phyloP scores from a whole-genome alignment of 164 flowering plant genomes.

The Macadamia integrifolia region DNA sequence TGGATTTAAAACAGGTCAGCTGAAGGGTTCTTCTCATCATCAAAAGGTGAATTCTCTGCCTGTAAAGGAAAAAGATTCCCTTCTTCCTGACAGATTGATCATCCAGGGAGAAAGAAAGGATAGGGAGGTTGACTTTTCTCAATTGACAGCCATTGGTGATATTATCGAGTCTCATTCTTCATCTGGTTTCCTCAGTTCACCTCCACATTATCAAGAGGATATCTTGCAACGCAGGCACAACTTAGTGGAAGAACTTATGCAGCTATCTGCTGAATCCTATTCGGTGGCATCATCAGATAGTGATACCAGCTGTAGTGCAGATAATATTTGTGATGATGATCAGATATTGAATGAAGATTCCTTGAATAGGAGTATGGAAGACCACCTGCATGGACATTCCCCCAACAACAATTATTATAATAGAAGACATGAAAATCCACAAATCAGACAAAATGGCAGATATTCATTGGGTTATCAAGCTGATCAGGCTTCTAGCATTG shows the following conservation, averaged over 20 bases:
- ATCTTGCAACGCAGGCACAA: constrained; percentile 82
- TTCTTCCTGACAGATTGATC: constrained; percentile 13
- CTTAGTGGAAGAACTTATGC: constrained; percentile 79
- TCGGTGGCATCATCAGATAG: constrained; percentile 81
- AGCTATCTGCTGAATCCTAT: constrained; percentile 76
- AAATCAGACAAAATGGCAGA: constrained; percentile 22
- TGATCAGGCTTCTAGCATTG: constrained; percentile 17
- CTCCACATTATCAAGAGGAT: constrained; percentile 84
- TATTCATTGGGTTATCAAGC: constrained; percentile 4
- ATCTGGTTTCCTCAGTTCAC: constrained; percentile 51
- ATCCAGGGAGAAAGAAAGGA: constrained; percentile 13
- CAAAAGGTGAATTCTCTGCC: constrained; percentile 19
- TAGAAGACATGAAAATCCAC: constrained; percentile 12
- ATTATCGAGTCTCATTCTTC: constrained; percentile 38
- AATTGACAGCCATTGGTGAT: constrained; percentile 36
- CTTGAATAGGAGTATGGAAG: constrained; percentile 15
- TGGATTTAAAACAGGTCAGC: constrained; percentile 17
- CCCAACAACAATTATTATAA: constrained; percentile 12
- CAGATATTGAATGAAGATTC: constrained; percentile 20
- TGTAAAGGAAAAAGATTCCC: constrained; percentile 8
- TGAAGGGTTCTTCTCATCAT: constrained; percentile 17
- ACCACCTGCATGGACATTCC: constrained; percentile 8
- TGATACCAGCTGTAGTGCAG: constrained; percentile 62
- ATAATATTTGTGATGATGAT: constrained; percentile 33
- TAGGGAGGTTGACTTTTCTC: constrained; percentile 15